Base-by-base conservation (phyloP, 2,329 filamentous ascomycete species). In the Diplocarpon mali region DNA sequence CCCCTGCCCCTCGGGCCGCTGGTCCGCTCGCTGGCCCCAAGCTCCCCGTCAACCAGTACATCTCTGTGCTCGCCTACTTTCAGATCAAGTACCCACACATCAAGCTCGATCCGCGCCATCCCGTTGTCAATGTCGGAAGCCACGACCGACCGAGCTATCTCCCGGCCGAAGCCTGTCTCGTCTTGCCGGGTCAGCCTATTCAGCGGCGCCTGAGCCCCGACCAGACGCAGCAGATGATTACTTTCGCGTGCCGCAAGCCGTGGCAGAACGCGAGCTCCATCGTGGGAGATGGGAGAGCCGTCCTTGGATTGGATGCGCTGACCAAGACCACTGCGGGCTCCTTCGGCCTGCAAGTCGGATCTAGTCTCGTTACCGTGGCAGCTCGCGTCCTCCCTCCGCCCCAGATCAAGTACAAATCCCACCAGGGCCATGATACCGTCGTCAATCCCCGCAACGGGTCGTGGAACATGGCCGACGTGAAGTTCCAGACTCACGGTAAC, bases 211-310 rank as follows among this genome's bases (percentile, higher is more conserved):
- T 89, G 13, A 70, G 61, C 0, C 66, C 71, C 0, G 62, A 68
- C 0, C 82, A 90, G 57, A 84, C 82, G 0, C 68, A 72, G 0
- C 57, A 65, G 0, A 89, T 92, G 85, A 77, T 90, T 37, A 65
- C 65, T 0, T 85, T 86, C 58, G 82, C 86, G 1, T 85, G 82
- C 45, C 73, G 82, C 3, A 65, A 65, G 0, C 85, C 85, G 0
- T 69, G 70, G 1, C 65, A 71, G 5, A 93, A 90, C 52, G 83
- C 80, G 0, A 58, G 69, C 1, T 83, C 80, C 0, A 82, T 92
- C 54, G 69, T 72, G 1, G 69, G 61, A 0, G 69, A 71, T 8
- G 82, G 76, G 2, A 70, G 77, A 17, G 50, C 65, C 14, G 65
- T 76, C 5, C 67, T 90, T 16, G 72, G 73, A 2, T 67, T 86